Conservation (phyloP, 2,329 filamentous ascomycete species). For the Neonectria sp. region DNA sequence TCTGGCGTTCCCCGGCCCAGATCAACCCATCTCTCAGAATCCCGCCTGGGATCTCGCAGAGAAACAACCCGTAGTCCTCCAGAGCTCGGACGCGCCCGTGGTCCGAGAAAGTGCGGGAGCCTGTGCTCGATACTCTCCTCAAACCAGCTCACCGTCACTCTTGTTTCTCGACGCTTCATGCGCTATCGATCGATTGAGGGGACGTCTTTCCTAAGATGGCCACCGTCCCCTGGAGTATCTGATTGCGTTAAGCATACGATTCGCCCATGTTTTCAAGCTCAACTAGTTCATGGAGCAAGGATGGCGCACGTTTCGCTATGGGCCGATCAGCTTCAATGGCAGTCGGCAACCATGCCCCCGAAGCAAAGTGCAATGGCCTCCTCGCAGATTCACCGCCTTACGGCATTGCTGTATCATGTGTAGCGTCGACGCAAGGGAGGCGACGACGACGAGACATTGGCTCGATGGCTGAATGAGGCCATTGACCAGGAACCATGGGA, state of each 20-base stretch:
- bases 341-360: constrained; percentile 10
- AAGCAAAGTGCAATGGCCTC: constrained; percentile 9
- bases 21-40: constrained; percentile 41
- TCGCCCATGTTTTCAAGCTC: constrained; percentile 28
- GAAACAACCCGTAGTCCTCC: constrained; percentile 32
- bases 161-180: constrained; percentile 30
- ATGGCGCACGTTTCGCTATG: constrained; percentile 34
- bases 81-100: constrained; percentile 41
- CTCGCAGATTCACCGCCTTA: constrained; percentile 46
- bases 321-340: constrained; percentile 38
- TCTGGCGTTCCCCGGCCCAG: constrained; percentile 35
- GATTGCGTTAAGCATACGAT: constrained; percentile 28
- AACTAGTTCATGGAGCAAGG: constrained; percentile 20
- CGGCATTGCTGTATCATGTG: constrained; percentile 23
- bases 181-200: constrained; percentile 28
- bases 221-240: constrained; percentile 11
- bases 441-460: constrained; percentile 29
- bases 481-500: constrained; percentile 21
- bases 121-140: constrained; percentile 30
- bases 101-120: constrained; percentile 40
- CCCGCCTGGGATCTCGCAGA: constrained; percentile 39
- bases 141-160: constrained; percentile 40
- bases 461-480: constrained; percentile 8
- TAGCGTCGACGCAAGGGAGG: constrained; percentile 43
- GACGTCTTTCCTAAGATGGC: constrained; percentile 18